phyloP scores from a whole-genome alignment of 202 grass and related monocot species.

The Carex sylvatica region DNA sequence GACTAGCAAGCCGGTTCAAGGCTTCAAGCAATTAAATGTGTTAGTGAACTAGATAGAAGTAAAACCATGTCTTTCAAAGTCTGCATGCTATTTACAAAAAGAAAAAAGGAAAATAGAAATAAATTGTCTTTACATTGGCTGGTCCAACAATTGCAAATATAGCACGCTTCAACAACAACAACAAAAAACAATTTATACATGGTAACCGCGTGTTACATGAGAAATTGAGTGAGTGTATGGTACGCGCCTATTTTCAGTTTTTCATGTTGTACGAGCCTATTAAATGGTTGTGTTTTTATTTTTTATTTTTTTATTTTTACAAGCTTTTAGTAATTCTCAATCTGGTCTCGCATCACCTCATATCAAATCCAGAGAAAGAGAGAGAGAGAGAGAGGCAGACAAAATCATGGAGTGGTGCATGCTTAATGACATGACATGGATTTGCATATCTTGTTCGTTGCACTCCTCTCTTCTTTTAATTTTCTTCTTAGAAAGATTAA shows the following conservation, averaged over 20 bases:
- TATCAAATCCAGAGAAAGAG: neutral
- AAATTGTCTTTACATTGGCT: neutral
- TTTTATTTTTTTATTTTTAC: neutral
- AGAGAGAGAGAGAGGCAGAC: neutral
- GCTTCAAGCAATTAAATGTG: too few species aligned
- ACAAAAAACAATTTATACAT: neutral
- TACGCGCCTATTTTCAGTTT: neutral
- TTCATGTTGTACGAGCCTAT: neutral
- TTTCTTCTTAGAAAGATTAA: neutral
- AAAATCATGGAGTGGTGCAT: slow-evolving; percentile 5
- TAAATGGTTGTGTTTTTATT: neutral
- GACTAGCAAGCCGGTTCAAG: too few species aligned
- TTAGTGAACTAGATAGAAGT: too few species aligned
- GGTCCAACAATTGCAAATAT: neutral
- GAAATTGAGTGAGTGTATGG: neutral
- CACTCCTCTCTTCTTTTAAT: neutral
- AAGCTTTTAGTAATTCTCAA: neutral
- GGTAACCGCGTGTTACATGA: neutral
- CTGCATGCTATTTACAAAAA: too few species aligned
- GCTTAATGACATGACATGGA: slow-evolving; percentile 14
- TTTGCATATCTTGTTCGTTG: slow-evolving; percentile 3
- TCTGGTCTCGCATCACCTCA: neutral
- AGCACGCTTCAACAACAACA: neutral
- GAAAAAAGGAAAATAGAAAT: neutral
- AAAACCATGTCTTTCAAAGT: too few species aligned